These are phyloP conservation scores for Naganishia sp. DNA, from an alignment of 1,284 basidiomycete species.

Conservation along the genomic window DNA sequence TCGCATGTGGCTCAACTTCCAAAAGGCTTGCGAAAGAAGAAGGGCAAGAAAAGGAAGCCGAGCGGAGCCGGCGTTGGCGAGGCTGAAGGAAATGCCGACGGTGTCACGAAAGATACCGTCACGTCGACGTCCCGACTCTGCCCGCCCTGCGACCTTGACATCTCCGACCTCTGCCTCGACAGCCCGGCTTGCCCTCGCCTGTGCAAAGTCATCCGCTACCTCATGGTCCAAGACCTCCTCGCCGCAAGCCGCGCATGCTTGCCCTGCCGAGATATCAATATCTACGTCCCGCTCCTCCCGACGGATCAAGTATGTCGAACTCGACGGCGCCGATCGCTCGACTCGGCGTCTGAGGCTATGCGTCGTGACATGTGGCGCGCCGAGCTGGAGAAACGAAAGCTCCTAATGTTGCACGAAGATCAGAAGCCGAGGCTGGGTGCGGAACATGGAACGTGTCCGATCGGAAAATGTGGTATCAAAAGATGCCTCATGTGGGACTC, in stretches of 20 bases:
- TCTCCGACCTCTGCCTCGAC: slow-evolving; percentile 18
- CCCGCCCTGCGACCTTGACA: slow-evolving; percentile 17
- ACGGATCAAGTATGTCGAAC: background rate
- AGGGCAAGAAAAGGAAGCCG: slow-evolving; percentile 8
- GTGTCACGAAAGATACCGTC: background rate
- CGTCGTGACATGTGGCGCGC: slow-evolving; percentile 3
- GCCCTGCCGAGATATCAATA: slow-evolving; percentile 20
- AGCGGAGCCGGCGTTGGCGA: background rate
- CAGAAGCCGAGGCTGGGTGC: slow-evolving; percentile 7
- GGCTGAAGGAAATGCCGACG: background rate
- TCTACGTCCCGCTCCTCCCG: slow-evolving; percentile 2
- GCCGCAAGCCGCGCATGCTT: slow-evolving; percentile 1
- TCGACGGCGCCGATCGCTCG: background rate
- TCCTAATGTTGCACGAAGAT: background rate
- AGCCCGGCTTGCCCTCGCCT: slow-evolving; percentile 1
- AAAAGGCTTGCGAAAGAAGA: slow-evolving; percentile 19
- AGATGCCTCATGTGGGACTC: slow-evolving; percentile 28
- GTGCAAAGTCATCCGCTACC: slow-evolving; percentile 7
- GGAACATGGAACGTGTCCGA: slow-evolving; percentile 22
- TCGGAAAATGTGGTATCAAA: slow-evolving; percentile 30
- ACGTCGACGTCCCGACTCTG: background rate
- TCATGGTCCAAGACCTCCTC: slow-evolving; percentile 20
- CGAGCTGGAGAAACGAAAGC: slow-evolving; percentile 8
- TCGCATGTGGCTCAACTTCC: slow-evolving; percentile 1
- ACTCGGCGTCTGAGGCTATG: background rate